Evolutionary conservation across 2,329 filamentous ascomycete species (phyloP), one percentile per base, ranked within the genome.

Genomic region (Emergomyces africanus): DNA sequence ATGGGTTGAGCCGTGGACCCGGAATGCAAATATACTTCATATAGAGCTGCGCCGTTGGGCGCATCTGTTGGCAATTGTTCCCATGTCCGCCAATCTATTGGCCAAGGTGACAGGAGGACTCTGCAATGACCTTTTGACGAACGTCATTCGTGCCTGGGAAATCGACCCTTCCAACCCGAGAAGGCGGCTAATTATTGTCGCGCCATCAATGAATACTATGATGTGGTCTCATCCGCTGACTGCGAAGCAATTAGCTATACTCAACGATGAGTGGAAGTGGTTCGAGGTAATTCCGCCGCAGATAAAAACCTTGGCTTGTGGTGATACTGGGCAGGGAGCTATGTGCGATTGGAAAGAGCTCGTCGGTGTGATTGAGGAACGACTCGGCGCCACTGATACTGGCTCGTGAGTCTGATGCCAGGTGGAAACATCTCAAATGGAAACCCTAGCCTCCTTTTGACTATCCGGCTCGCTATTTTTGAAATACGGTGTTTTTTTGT

Each of bases 161-260:
- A 42, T 86, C 6, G 84, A 87, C 53, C 69, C 64, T 46, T 53
- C 39, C 35, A 58, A 62, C 20, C 33, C 33, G 48, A 72, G 69
- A 5, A 71, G 69, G 57, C 81, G 77, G 72, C 85, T 84, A 72
- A 88, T 94, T 54, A 66, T 90, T 1, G 86, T 90, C 0, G 86
- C 86, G 4, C 84, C 85, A 1, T 83, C 86, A 37, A 94, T 94
- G 88, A 95, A 95, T 71, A 90, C 83, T 41, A 83, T 84, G 12
- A 95, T 95, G 90, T 95, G 87, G 86, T 78, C 79, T 58, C 89
- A 95, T 69, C 90, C 90, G 1, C 75, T 95, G 53, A 95, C 90
- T 1, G 79, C 74, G 51, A 82, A 79, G 63, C 88, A 94, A 63
- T 74, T 95, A 50, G 75, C 75, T 57, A 76, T 85, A 0, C 74